Conservation (phyloP, 257 asterid genomes). For the Paulownia fortunei region DNA sequence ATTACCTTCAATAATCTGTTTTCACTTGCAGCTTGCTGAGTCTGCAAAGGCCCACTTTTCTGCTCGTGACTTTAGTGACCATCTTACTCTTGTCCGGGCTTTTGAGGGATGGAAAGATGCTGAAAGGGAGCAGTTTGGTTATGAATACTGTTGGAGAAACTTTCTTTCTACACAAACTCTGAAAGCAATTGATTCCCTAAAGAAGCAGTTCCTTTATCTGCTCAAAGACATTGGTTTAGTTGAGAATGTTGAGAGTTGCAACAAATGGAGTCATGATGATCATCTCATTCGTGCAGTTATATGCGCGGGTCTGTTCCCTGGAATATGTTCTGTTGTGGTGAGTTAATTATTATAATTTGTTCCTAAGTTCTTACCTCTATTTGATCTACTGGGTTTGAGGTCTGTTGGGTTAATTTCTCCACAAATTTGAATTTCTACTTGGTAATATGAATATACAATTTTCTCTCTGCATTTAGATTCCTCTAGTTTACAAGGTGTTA, state of each 20-base stretch:
- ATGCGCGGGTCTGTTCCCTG: conserved; percentile 94
- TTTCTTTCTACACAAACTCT: conserved; percentile 91
- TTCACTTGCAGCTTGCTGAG: conserved; percentile 82
- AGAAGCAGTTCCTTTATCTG: conserved; percentile 74
- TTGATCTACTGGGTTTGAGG: conserved; percentile 12
- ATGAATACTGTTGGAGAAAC: conserved; percentile 92
- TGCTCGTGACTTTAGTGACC: conserved; percentile 86
- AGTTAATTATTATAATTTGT: conserved; percentile 34
- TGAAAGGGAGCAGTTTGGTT: conserved; percentile 67
- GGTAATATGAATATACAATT: conserved; percentile 8
- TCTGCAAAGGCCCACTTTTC: conserved; percentile 92
- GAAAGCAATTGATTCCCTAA: conserved; percentile 88
- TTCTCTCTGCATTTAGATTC: conserved; percentile 9
- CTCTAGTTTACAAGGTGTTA: conserved; percentile 3
- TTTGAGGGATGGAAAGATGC: conserved; percentile 95
- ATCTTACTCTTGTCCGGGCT: conserved; percentile 83
- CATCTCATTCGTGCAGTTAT: conserved; percentile 78
- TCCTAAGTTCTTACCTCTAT: conserved; percentile 7
- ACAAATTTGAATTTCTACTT: not conserved
- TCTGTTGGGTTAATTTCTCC: conserved; percentile 2
- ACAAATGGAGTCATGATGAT: conserved; percentile 72
- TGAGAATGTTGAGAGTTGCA: conserved; percentile 70
- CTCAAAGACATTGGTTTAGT: conserved; percentile 80
- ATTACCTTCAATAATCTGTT: conserved; percentile 22
- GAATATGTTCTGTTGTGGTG: conserved; percentile 94